Percentiles rank a stretch among this genome's conserved stretches.
Evolutionary conservation across 2,329 filamentous ascomycete species (phyloP).

Genomic region (Verticillium dahliae): DNA sequence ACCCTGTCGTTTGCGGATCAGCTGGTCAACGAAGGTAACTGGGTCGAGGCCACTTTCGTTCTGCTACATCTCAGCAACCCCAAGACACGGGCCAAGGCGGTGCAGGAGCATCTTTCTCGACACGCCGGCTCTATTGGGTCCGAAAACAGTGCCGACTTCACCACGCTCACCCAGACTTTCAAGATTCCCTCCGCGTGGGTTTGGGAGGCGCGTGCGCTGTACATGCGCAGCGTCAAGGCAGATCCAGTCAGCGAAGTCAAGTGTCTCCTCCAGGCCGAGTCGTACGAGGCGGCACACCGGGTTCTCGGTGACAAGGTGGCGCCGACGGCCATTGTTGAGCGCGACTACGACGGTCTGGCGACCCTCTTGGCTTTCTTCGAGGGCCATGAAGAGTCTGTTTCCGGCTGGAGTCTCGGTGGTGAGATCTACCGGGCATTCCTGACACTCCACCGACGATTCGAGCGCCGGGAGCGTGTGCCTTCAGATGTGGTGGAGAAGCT

Average conservation of each 20-base stretch:
- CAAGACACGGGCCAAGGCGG: slow-evolving; percentile 54
- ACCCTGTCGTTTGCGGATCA: slow-evolving; percentile 60
- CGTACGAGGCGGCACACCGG: slow-evolving; percentile 75
- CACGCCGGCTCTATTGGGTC: slow-evolving; percentile 63
- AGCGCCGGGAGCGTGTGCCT: slow-evolving; percentile 30
- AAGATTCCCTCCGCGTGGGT: slow-evolving; percentile 73
- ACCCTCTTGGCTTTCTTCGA: slow-evolving; percentile 67
- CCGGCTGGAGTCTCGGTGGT: slow-evolving; percentile 73
- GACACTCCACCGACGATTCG: slow-evolving; percentile 37
- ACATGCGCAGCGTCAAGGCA: slow-evolving; percentile 66
- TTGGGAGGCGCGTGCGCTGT: slow-evolving; percentile 79
- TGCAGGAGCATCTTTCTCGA: slow-evolving; percentile 68
- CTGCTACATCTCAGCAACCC: slow-evolving; percentile 66
- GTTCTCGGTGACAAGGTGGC: slow-evolving; percentile 78
- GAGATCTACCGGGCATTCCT: slow-evolving; percentile 67
- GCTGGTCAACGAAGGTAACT: slow-evolving; percentile 57
- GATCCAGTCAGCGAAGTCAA: slow-evolving; percentile 67
- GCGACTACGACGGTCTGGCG: slow-evolving; percentile 66
- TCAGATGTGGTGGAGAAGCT: slow-evolving; percentile 47
- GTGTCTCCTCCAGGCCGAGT: slow-evolving; percentile 71
- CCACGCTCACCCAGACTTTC: slow-evolving; percentile 55
- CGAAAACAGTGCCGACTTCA: slow-evolving; percentile 49
- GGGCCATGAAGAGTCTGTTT: slow-evolving; percentile 52
- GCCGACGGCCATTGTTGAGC: slow-evolving; percentile 73
- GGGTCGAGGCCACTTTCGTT: slow-evolving; percentile 69